Percentiles rank a stretch among this genome's conserved stretches.
These are phyloP conservation scores for Neonectria magnoliae DNA, from an alignment of 2,329 filamentous ascomycete genomes.

Conservation along the genomic window DNA sequence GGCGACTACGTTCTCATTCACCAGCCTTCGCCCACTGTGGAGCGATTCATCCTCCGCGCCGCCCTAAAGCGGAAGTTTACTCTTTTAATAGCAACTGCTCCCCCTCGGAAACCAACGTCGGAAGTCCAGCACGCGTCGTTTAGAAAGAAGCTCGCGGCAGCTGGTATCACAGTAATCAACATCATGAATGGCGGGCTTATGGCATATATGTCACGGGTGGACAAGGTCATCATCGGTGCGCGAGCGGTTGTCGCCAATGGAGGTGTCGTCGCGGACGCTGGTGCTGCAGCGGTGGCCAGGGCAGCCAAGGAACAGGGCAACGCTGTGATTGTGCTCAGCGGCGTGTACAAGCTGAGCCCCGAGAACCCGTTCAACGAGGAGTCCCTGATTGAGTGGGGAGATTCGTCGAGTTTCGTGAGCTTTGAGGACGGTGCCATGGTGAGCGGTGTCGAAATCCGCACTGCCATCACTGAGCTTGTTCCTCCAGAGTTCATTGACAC, in stretches of 20 bases:
- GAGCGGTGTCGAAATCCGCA: slow-evolving; percentile 79
- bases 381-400: slow-evolving; percentile 85
- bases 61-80: slow-evolving; percentile 93
- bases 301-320: slow-evolving; percentile 85
- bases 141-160: slow-evolving; percentile 79
- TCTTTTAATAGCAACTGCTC: slow-evolving; percentile 81
- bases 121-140: slow-evolving; percentile 64
- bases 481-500: slow-evolving; percentile 79
- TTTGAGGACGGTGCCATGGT: slow-evolving; percentile 85
- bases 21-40: slow-evolving; percentile 85
- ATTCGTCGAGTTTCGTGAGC: slow-evolving; percentile 77
- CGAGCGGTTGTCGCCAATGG: slow-evolving; percentile 90
- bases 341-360: slow-evolving; percentile 93
- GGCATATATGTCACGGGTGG: slow-evolving; percentile 93
- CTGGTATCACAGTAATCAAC: slow-evolving; percentile 84
- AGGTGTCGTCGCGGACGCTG: slow-evolving; percentile 83
- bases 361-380: slow-evolving; percentile 87
- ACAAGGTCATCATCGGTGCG: slow-evolving; percentile 92
- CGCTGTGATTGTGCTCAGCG: slow-evolving; percentile 88
- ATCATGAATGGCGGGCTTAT: slow-evolving; percentile 88
- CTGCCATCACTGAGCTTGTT: slow-evolving; percentile 85
- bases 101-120: slow-evolving; percentile 47
- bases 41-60: slow-evolving; percentile 88
- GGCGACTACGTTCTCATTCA: slow-evolving; percentile 93
- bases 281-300: slow-evolving; percentile 83